These are phyloP conservation scores for Venustampulla echinocandica DNA, from an alignment of 495 filamentous ascomycete genomes.

Conservation along the genomic window DNA sequence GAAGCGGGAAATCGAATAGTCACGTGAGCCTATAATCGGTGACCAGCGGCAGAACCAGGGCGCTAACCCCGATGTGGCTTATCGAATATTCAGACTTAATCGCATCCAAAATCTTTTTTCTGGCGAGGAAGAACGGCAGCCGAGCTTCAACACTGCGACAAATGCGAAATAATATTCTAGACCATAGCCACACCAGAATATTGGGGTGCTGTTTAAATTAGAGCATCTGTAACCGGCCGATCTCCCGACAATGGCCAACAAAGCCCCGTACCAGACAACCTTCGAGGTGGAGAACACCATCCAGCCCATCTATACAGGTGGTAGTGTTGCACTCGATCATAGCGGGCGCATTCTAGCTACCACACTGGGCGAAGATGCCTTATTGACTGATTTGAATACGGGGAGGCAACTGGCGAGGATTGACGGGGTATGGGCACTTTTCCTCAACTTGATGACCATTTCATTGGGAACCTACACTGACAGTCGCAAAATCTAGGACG, in stretches of 20 bases:
- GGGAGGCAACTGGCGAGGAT: slow-evolving; percentile 76
- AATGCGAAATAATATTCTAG: too few relatives aligned
- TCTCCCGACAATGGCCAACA: slow-evolving; percentile 45
- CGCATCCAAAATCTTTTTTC: too few relatives aligned
- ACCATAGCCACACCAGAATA: too few relatives aligned
- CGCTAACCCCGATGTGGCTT: too few relatives aligned
- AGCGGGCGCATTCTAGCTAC: slow-evolving; percentile 77
- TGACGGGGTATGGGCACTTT: slow-evolving; percentile 66
- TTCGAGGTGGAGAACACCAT: slow-evolving; percentile 76
- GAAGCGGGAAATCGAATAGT: too few relatives aligned
- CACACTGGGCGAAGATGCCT: slow-evolving; percentile 77
- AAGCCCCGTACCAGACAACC: slow-evolving; percentile 59
- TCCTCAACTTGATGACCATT: background rate
- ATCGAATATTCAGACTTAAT: too few relatives aligned
- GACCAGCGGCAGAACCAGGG: too few relatives aligned
- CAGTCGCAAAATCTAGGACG: slow-evolving; percentile 60
- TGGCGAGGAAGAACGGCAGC: too few relatives aligned
- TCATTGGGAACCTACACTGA: background rate
- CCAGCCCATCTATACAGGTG: slow-evolving; percentile 89
- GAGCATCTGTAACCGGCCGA: background rate
- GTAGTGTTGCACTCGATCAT: slow-evolving; percentile 73
- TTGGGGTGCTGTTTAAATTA: too few relatives aligned
- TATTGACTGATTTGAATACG: slow-evolving; percentile 77
- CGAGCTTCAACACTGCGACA: too few relatives aligned
- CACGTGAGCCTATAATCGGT: too few relatives aligned